Conservation (phyloP, 2,329 filamentous ascomycete species). For the Escovopsis weberi region DNA sequence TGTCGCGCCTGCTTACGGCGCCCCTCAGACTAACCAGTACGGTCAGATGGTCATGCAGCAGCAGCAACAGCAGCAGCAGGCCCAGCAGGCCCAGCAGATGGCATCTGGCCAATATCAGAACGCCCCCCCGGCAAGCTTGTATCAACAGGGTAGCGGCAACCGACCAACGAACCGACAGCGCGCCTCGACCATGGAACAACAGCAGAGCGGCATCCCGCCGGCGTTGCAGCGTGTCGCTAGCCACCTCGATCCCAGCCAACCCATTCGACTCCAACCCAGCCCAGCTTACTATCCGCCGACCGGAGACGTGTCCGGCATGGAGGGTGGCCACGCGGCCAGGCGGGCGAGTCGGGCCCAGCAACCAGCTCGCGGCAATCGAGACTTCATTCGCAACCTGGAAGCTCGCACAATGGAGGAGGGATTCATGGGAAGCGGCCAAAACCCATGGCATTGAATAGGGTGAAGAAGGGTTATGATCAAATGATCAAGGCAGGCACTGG, state of each 20-base stretch:
- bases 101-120: conserved; percentile 44
- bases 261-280: conserved; percentile 86
- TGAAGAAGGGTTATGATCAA: no score
- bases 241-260: conserved; percentile 86
- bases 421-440: conserved; percentile 55
- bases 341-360: conserved; percentile 60
- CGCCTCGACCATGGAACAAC: conserved; percentile 91
- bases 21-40: conserved; percentile 52
- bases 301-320: conserved; percentile 54
- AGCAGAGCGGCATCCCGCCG: conserved; percentile 81
- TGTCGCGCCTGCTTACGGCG: conserved; percentile 59
- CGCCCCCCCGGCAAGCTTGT: conserved; percentile 38
- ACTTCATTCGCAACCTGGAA: conserved; percentile 90
- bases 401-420: conserved; percentile 89
- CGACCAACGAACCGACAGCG: conserved; percentile 66
- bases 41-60: conserved; percentile 60
- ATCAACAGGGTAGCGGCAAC: conserved; percentile 44
- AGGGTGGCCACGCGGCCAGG: conserved; percentile 45
- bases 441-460: conserved; percentile 55
- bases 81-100: conserved; percentile 13
- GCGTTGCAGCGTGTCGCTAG: conserved; percentile 90
- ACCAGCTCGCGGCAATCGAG: conserved; percentile 49
- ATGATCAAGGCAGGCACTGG: no score
- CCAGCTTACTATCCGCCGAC: conserved; percentile 95
- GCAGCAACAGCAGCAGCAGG: conserved; percentile 44